phyloP scores from a whole-genome alignment of 2,329 filamentous ascomycete species.

The Elsinoe ampelina region DNA sequence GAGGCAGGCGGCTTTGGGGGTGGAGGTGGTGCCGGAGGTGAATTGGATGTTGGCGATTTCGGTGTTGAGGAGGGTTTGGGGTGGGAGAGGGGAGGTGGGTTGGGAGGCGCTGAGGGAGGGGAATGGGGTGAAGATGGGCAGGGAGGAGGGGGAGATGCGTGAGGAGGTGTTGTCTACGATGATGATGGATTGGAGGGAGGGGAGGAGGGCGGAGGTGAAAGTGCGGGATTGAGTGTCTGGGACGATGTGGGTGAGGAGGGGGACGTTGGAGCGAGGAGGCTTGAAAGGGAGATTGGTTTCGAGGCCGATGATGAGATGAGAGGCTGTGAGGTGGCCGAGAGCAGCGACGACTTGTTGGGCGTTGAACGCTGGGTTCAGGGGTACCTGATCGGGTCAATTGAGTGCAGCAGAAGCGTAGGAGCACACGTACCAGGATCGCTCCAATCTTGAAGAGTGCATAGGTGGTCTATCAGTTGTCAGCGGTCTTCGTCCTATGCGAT shows the following conservation, averaged over 20 bases:
- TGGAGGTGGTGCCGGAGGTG: constrained; percentile 86
- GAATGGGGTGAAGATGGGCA: constrained; percentile 39
- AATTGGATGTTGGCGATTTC: constrained; percentile 95
- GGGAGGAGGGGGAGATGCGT: constrained; percentile 38
- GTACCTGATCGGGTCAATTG: constrained; percentile 45
- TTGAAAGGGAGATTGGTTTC: constrained; percentile 74
- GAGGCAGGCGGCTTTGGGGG: constrained; percentile 80
- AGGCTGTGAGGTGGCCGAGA: constrained; percentile 62
- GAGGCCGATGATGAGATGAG: constrained; percentile 71
- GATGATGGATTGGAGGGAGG: constrained; percentile 61
- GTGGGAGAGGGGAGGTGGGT: constrained; percentile 32
- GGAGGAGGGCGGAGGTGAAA: constrained; percentile 50
- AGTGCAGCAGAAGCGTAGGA: neutral
- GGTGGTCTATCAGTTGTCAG: constrained; percentile 38
- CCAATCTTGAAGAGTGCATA: constrained; percentile 92
- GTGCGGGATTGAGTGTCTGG: constrained; percentile 36
- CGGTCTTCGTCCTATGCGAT: neutral
- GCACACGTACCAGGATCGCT: constrained; percentile 59
- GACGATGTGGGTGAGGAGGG: constrained; percentile 47
- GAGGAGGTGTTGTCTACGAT: constrained; percentile 67
- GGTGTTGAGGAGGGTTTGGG: constrained; percentile 44
- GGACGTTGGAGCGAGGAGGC: constrained; percentile 49
- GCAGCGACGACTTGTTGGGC: constrained; percentile 67
- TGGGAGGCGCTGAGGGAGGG: constrained; percentile 35
- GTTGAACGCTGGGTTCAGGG: constrained; percentile 85